Evolutionary conservation across 176 grass and related monocot species (phyloP).

Genomic region (Otatea glauca): DNA sequence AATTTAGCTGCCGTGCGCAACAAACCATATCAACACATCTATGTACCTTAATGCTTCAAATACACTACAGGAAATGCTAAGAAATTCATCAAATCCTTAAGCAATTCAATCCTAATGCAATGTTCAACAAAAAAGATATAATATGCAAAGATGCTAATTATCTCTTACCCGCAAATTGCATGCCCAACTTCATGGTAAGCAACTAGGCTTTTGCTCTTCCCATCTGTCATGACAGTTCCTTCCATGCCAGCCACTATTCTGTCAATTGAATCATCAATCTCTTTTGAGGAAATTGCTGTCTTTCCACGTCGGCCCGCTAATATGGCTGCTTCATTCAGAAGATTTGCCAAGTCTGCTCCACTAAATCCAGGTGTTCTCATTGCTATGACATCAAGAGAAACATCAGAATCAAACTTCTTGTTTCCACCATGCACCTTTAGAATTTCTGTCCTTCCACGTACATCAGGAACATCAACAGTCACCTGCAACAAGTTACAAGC

Average conservation of each 20-base stretch:
- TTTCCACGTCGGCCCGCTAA: slow-evolving; percentile 81
- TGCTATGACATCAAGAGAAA: slow-evolving; percentile 96
- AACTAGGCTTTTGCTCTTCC: slow-evolving; percentile 98
- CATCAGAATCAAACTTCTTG: slow-evolving; percentile 94
- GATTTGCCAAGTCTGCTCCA: slow-evolving; percentile 98
- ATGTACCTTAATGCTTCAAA: slow-evolving; percentile 18
- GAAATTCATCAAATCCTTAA: not conserved
- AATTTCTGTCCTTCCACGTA: slow-evolving; percentile 93
- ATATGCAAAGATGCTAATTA: not conserved
- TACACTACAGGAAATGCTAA: not conserved
- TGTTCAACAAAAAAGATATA: not conserved
- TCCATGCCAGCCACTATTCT: slow-evolving; percentile 99
- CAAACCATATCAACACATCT: not conserved
- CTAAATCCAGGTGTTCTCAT: slow-evolving; percentile 99
- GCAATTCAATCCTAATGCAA: not conserved
- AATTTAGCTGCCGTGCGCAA: not conserved
- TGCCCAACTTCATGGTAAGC: slow-evolving; percentile 99
- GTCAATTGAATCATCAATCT: slow-evolving; percentile 99
- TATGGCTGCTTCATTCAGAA: slow-evolving; percentile 97
- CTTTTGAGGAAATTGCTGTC: slow-evolving; percentile 89
- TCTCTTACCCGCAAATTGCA: slow-evolving; percentile 94
- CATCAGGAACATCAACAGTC: slow-evolving; percentile 94
- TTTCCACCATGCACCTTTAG: slow-evolving; percentile 92
- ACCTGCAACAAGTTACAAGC: slow-evolving; percentile 57
- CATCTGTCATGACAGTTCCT: slow-evolving; percentile 98